A percentile compares a stretch with the other conserved stretches of the same genome.
These are phyloP conservation scores for Coelastrella sp. DNA, from an alignment of 139 green algal genomes.

Conservation along the genomic window DNA sequence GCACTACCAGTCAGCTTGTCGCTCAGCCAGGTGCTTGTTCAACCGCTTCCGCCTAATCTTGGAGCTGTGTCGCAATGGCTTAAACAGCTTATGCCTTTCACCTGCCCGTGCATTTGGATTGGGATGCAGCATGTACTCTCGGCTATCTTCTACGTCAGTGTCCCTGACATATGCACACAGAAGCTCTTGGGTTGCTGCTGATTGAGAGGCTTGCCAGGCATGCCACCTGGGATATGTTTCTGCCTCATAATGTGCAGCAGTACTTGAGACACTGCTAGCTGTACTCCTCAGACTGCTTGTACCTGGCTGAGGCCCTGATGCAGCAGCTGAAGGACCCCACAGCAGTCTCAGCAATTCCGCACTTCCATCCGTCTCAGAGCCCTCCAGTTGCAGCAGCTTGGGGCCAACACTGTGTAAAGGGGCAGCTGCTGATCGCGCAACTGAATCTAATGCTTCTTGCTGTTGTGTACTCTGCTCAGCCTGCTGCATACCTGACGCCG, in stretches of 20 bases:
- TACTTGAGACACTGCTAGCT: too few species aligned
- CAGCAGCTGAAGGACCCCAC: slow-evolving; percentile 8
- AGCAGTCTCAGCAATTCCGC: slow-evolving; percentile 34
- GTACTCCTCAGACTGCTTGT: too few species aligned
- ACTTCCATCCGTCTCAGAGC: not conserved
- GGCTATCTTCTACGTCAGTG: slow-evolving; percentile 19
- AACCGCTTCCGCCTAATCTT: not conserved
- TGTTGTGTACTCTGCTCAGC: not conserved
- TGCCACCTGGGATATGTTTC: not conserved
- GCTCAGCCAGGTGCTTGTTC: not conserved
- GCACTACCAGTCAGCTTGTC: slow-evolving; percentile 49
- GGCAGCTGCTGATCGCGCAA: not conserved
- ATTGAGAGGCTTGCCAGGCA: not conserved
- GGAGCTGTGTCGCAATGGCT: slow-evolving; percentile 12
- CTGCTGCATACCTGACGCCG: too few species aligned
- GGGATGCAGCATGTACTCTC: not conserved
- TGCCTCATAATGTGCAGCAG: not conserved
- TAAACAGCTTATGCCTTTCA: not conserved
- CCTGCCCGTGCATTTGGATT: slow-evolving; percentile 36
- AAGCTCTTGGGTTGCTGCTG: not conserved
- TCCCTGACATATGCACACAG: not conserved
- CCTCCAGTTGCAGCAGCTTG: not conserved
- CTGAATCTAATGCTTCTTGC: not conserved
- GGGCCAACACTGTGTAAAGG: not conserved
- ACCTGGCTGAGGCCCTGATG: too few species aligned